These are phyloP conservation scores for Talaromyces sp. DNA, from an alignment of 2,329 filamentous ascomycete genomes.

Conservation along the genomic window DNA sequence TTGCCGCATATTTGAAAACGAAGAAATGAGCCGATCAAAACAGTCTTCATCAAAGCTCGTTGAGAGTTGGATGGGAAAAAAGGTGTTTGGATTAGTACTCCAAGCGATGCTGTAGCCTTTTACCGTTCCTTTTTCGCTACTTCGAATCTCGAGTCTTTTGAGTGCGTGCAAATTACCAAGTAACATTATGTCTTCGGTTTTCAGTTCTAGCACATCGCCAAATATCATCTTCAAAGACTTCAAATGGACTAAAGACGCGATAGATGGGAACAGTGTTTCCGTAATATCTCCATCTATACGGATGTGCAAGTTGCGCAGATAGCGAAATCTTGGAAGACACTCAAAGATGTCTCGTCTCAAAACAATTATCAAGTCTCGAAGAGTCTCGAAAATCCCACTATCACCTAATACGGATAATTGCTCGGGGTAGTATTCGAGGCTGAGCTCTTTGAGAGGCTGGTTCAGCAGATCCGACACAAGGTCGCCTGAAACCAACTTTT, in stretches of 20 bases:
- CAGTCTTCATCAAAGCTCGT: conserved; percentile 1
- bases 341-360: not conserved
- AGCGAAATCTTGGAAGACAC: not conserved
- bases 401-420: not conserved
- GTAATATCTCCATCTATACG: not conserved
- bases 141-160: conserved; percentile 2
- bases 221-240: conserved; percentile 7
- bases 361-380: conserved; percentile 2
- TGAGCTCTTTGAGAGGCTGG: not conserved
- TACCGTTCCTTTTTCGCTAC: not conserved
- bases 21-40: conserved; percentile 1
- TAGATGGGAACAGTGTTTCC: not conserved
- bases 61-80: not conserved
- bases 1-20: conserved; percentile 1
- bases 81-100: not conserved
- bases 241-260: not conserved
- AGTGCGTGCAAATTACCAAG: not conserved
- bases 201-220: not conserved
- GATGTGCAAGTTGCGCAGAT: conserved; percentile 2
- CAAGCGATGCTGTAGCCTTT: not conserved
- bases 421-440: not conserved
- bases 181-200: not conserved
- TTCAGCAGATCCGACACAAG: not conserved
- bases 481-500: not conserved
- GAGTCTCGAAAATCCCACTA: not conserved